Evolutionary conservation across 805 yeast species (phyloP).

Genomic region (Schwanniomyces polymorphus): DNA sequence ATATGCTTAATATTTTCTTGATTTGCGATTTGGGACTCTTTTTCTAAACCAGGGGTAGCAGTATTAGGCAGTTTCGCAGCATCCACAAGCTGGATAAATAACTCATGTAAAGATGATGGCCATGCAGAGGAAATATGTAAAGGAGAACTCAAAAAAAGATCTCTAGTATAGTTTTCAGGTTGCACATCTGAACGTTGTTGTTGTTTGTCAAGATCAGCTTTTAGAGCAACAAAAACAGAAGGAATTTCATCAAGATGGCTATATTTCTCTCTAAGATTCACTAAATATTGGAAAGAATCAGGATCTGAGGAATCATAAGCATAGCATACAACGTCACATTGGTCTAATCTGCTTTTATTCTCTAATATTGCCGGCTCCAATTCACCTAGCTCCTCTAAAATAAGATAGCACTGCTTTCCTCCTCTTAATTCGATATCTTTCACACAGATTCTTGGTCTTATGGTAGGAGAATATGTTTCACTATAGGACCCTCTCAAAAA

Average conservation of each 20-base stretch:
- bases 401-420: slow-evolving; percentile 92
- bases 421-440: slow-evolving; percentile 92
- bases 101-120: slow-evolving; percentile 82
- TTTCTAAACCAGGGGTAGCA: slow-evolving; percentile 69
- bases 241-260: slow-evolving; percentile 70
- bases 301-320: slow-evolving; percentile 96
- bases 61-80: slow-evolving; percentile 78
- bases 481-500: slow-evolving; percentile 75
- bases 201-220: slow-evolving; percentile 94
- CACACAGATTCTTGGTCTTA: slow-evolving; percentile 77
- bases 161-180: slow-evolving; percentile 82
- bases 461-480: slow-evolving; percentile 76
- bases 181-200: slow-evolving; percentile 85
- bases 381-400: slow-evolving; percentile 88
- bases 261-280: slow-evolving; percentile 63
- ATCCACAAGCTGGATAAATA: slow-evolving; percentile 83
- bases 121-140: slow-evolving; percentile 88
- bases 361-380: slow-evolving; percentile 79
- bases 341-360: slow-evolving; percentile 65
- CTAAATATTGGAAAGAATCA: slow-evolving; percentile 82
- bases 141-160: slow-evolving; percentile 71
- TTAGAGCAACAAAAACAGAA: slow-evolving; percentile 82
- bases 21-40: slow-evolving; percentile 62
- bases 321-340: slow-evolving; percentile 89
- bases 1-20: slow-evolving; percentile 52